Conservation (phyloP, 2,329 filamentous ascomycete genomes). For the Orbilia blumenaviensis region DNA sequence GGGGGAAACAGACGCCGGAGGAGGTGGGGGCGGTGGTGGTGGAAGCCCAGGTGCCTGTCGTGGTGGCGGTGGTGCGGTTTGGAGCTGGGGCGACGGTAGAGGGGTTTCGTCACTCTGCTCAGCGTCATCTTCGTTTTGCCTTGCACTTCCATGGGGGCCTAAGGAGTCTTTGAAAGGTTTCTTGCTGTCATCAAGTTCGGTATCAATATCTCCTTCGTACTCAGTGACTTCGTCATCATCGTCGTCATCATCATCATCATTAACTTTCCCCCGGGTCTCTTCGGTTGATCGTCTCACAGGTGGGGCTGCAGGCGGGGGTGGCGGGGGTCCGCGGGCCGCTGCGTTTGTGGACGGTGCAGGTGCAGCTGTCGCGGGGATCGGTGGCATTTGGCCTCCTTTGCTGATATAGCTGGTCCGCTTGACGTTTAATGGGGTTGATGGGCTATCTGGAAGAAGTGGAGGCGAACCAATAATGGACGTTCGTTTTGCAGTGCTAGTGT, state of each 20-base stretch:
- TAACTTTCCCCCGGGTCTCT: conserved; percentile 47
- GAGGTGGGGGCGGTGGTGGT: conserved; percentile 74
- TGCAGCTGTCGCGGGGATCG: conserved; percentile 59
- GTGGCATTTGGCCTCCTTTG: conserved; percentile 56
- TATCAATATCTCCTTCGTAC: conserved; percentile 98
- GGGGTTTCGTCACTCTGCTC: conserved; percentile 56
- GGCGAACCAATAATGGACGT: conserved; percentile 57
- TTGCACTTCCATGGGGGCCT: conserved; percentile 66
- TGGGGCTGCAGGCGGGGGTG: conserved; percentile 70
- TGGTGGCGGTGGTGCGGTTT: conserved; percentile 54
- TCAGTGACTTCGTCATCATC: conserved; percentile 85
- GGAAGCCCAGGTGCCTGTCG: conserved; percentile 67
- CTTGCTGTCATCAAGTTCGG: conserved; percentile 85
- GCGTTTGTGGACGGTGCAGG: conserved; percentile 20
- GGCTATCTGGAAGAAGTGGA: conserved; percentile 70
- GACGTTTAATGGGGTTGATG: conserved; percentile 60
- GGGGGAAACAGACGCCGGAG: conserved; percentile 48
- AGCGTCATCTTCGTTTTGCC: conserved; percentile 22
- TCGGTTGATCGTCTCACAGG: conserved; percentile 64
- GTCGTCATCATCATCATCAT: conserved; percentile 66
- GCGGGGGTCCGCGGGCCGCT: conserved; percentile 70
- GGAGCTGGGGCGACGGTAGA: conserved; percentile 55
- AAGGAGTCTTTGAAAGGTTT: conserved; percentile 93
- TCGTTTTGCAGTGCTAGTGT: conserved; percentile 22
- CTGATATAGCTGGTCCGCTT: conserved; percentile 57